Percentiles rank a stretch among this genome's conserved stretches.
Evolutionary conservation across 2,329 filamentous ascomycete species (phyloP).

Genomic region (Hirsutella rhossiliensis): DNA sequence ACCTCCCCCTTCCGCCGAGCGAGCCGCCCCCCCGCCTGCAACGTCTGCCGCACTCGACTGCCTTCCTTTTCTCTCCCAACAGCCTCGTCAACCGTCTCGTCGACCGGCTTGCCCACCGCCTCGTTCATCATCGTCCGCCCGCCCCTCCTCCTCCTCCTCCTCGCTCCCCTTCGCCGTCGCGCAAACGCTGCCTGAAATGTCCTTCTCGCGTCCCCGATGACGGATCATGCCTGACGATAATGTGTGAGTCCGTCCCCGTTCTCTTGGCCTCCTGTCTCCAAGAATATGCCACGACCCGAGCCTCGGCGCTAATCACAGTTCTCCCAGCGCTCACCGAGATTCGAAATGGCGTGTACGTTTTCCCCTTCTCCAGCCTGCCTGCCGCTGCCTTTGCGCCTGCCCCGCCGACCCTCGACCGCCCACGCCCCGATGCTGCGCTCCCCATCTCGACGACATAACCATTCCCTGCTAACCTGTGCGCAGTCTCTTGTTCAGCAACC

Average conservation of each 20-base stretch:
- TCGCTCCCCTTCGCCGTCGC: background rate
- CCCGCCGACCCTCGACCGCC: too few relatives aligned
- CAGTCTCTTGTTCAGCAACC: slow-evolving; percentile 50
- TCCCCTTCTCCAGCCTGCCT: background rate
- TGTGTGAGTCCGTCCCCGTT: slow-evolving; percentile 22
- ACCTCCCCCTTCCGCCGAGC: slow-evolving; percentile 1
- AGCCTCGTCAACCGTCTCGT: too few relatives aligned
- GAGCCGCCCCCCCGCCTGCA: background rate
- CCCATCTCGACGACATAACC: background rate
- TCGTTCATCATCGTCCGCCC: background rate
- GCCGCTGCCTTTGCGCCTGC: background rate
- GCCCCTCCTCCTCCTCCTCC: background rate
- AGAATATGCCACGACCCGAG: slow-evolving; percentile 1
- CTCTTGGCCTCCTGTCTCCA: slow-evolving; percentile 3
- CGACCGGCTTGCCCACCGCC: background rate
- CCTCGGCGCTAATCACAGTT: slow-evolving; percentile 19
- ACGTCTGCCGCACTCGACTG: background rate
- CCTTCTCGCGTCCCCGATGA: slow-evolving; percentile 18
- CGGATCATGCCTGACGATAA: slow-evolving; percentile 28
- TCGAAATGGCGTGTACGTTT: slow-evolving; percentile 37
- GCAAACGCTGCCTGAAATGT: slow-evolving; percentile 16
- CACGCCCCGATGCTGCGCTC: background rate
- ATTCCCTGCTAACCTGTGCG: background rate
- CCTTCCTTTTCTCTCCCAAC: background rate
- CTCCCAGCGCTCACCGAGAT: slow-evolving; percentile 33